Percentiles rank a stretch among this genome's conserved stretches.
Conservation (phyloP, 2,329 filamentous ascomycete species). For the Diplodia mutila region DNA sequence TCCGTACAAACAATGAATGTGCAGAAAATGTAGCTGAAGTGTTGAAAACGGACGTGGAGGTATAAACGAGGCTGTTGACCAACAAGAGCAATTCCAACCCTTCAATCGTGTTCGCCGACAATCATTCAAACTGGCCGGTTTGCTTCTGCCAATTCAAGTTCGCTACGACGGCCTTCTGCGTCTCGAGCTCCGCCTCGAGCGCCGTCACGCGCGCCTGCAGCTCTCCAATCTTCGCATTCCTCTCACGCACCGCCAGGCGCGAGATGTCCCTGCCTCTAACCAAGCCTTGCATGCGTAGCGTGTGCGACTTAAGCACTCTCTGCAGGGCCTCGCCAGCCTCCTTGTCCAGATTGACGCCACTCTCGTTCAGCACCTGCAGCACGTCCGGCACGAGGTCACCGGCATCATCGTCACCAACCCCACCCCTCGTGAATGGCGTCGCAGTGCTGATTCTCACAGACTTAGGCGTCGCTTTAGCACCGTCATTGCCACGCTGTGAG, state of each 20-base stretch:
- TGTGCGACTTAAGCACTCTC: conserved; percentile 49
- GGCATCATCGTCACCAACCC: conserved; percentile 27
- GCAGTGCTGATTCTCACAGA: conserved; percentile 35
- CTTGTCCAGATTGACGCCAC: conserved; percentile 44
- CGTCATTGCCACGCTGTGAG: background rate
- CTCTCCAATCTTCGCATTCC: conserved; percentile 67
- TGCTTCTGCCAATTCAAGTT: conserved; percentile 41
- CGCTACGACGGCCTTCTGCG: conserved; percentile 53
- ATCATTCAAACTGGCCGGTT: conserved; percentile 19
- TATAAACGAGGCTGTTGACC: too few species aligned
- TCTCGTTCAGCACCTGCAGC: conserved; percentile 53
- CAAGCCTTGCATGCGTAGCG: conserved; percentile 63
- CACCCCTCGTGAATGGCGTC: background rate
- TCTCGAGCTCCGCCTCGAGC: conserved; percentile 60
- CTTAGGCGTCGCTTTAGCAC: conserved; percentile 36
- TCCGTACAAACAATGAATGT: too few species aligned
- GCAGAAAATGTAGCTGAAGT: background rate
- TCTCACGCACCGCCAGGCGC: conserved; percentile 63
- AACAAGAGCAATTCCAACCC: background rate
- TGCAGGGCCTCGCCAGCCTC: conserved; percentile 31
- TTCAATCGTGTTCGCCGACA: too few species aligned
- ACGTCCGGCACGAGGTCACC: conserved; percentile 45
- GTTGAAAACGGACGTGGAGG: background rate
- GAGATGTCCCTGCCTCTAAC: conserved; percentile 68
- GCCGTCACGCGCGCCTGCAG: conserved; percentile 67